Evolutionary conservation across 208 protist genomes (phyloP).

Genomic region (Vickermania ingenoplastis): DNA sequence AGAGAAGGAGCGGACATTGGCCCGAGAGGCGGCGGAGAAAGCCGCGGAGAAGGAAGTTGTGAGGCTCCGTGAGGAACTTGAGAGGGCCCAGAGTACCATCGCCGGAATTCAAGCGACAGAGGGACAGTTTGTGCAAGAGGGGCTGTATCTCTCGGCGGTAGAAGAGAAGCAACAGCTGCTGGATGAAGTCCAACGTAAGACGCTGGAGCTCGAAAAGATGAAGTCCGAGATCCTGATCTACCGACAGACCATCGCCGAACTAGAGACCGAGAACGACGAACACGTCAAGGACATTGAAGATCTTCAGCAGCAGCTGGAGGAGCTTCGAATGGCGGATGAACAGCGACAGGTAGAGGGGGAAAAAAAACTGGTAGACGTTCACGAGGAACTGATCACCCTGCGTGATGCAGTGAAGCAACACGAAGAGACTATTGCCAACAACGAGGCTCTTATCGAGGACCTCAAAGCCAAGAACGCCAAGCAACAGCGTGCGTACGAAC

Average conservation of each 20-base stretch:
- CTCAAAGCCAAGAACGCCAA: constrained; percentile 41
- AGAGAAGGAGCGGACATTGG: constrained; percentile 42
- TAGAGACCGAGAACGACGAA: constrained; percentile 78
- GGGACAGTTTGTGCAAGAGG: constrained; percentile 52
- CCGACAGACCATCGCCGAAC: constrained; percentile 67
- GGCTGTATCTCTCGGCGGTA: constrained; percentile 44
- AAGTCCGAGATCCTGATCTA: constrained; percentile 85
- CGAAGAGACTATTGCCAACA: constrained; percentile 13
- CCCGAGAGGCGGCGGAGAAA: constrained; percentile 27
- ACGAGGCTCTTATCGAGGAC: constrained; percentile 14
- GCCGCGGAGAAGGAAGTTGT: constrained; percentile 39
- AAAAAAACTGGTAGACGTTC: constrained; percentile 27
- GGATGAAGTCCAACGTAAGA: constrained; percentile 39
- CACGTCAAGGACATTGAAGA: constrained; percentile 72
- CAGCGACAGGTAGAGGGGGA: constrained; percentile 45
- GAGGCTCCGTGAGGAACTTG: constrained; percentile 29
- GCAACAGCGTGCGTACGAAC: constrained; percentile 58
- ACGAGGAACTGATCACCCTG: constrained; percentile 11
- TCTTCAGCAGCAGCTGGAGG: constrained; percentile 49
- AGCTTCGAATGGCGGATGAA: constrained; percentile 24
- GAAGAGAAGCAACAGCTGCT: constrained; percentile 32
- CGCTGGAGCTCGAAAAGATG: constrained; percentile 60
- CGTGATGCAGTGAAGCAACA: constrained; percentile 5
- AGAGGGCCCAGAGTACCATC: constrained; percentile 27
- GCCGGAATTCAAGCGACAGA: constrained; percentile 14